Base-by-base conservation (phyloP, 257 asterid genomes). In the Solanum chmielewskii region DNA sequence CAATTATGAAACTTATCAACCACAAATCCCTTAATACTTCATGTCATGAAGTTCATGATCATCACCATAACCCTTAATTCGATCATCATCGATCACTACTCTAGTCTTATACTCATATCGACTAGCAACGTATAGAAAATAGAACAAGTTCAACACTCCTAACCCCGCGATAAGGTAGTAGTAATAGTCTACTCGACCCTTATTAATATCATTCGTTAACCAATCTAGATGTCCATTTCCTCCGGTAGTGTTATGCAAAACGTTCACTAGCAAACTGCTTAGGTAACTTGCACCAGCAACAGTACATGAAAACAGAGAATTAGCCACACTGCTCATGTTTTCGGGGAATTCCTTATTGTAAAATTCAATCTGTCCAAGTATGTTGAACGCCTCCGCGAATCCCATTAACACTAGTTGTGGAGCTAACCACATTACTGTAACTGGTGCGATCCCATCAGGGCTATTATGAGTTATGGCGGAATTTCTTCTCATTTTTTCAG, bases 401-500 rank as follows among this genome's bases (percentile, higher is more conserved):
- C 99, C 99, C 98, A 97, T 95, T 23, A 97, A 90, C 4, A 97
- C 91, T 31, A 97, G 85, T 74, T 97, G 99, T 0, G 99, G 99
- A 49, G 98, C 95, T 7, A 97, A 90, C 98, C 98, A 95, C 77
- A 97, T 84, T 0, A 95, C 98, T 2, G 96, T 77, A 2, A 95
- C 5, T 0, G 98, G 98, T 2, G 94, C 94, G 0, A 89, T 20
- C 1, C 98, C 98, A 21, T 60, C 89, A 0, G 90, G 88, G 0
- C 89, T 47, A 9, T 83, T 91, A 5, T 92, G 91, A 20, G 8
- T 4, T 7, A 90, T 2, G 0, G 98, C 94, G 0, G 94, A 90
- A 0, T 89, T 91, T 84, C 98, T 84, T 25, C 99, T 83, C 93
- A 83, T 84, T 0, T 90, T 91, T 88, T 97, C 99, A 25, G 92